These are phyloP conservation scores for Nasturtium officinale DNA, from an alignment of 345 rosid genomes.

Conservation along the genomic window DNA sequence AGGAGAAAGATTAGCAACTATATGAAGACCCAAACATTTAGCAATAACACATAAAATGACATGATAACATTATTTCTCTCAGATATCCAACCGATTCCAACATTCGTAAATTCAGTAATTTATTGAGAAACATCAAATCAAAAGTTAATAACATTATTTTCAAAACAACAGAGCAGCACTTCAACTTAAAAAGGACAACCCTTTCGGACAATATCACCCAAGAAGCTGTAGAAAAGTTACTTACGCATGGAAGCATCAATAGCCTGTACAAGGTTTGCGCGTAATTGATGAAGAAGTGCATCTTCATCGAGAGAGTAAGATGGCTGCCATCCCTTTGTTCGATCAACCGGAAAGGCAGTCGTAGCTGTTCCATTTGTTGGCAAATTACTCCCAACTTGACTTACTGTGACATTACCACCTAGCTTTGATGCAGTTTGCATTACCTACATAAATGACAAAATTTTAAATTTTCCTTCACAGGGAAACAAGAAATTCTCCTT, in stretches of 20 bases:
- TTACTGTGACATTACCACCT: slow-evolving; percentile 64
- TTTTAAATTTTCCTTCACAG: not conserved
- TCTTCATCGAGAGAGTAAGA: slow-evolving; percentile 80
- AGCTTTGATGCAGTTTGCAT: slow-evolving; percentile 84
- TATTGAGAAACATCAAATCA: not conserved
- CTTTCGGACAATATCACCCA: not conserved
- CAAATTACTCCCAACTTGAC: slow-evolving; percentile 74
- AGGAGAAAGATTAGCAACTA: slow-evolving; percentile 23
- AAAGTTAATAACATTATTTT: not conserved
- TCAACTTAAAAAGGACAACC: slow-evolving; percentile 26
- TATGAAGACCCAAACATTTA: slow-evolving; percentile 6
- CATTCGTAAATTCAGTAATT: not conserved
- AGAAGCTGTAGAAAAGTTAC: slow-evolving; percentile 34
- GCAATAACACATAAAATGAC: slow-evolving; percentile 12
- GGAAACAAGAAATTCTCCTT: slow-evolving; percentile 28
- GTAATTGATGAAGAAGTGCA: slow-evolving; percentile 77
- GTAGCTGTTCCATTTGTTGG: slow-evolving; percentile 50
- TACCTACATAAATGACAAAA: slow-evolving; percentile 55
- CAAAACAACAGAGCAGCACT: slow-evolving; percentile 12
- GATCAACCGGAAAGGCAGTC: slow-evolving; percentile 56
- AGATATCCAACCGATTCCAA: slow-evolving; percentile 1
- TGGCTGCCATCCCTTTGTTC: slow-evolving; percentile 80
- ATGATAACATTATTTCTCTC: not conserved
- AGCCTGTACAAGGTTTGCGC: slow-evolving; percentile 72
- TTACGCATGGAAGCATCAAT: slow-evolving; percentile 69